Evolutionary conservation across 176 grass and related monocot genomes (phyloP).

Genomic region (Saccharum officinarum): DNA sequence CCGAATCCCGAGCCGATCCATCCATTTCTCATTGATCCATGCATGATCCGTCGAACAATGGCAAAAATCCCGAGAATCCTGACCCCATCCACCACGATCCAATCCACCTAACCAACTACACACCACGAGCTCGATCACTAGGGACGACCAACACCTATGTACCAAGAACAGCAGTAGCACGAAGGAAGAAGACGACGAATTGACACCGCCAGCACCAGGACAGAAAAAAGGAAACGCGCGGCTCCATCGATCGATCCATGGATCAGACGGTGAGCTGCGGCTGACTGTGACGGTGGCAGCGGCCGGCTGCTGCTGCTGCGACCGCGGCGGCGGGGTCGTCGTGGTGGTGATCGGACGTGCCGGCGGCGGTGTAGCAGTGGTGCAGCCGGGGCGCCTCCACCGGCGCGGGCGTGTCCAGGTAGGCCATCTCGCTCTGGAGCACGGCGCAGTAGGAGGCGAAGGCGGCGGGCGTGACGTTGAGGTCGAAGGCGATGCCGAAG

Average conservation of each 20-base stretch:
- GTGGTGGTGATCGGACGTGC: constrained; percentile 60
- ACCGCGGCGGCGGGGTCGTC: constrained; percentile 31
- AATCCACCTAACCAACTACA: constrained; percentile 30
- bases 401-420: constrained; percentile 54
- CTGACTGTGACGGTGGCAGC: constrained; percentile 51
- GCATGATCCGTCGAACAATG: constrained; percentile 17
- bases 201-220: constrained; percentile 19
- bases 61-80: constrained; percentile 25
- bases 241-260: not conserved
- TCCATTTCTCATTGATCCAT: constrained; percentile 30
- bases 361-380: constrained; percentile 16
- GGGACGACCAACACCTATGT: constrained; percentile 38
- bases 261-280: constrained; percentile 74
- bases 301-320: not conserved
- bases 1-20: constrained; percentile 21
- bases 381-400: constrained; percentile 31
- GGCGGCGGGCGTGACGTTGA: constrained; percentile 80
- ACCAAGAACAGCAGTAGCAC: constrained; percentile 17
- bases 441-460: constrained; percentile 85
- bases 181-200: not conserved
- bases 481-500: constrained; percentile 90
- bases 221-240: not conserved
- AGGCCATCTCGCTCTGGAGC: constrained; percentile 80
- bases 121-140: not conserved
- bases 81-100: constrained; percentile 4